Evolutionary conservation across 2,329 filamentous ascomycete species (phyloP).

Genomic region (Aspergillus terreus): DNA sequence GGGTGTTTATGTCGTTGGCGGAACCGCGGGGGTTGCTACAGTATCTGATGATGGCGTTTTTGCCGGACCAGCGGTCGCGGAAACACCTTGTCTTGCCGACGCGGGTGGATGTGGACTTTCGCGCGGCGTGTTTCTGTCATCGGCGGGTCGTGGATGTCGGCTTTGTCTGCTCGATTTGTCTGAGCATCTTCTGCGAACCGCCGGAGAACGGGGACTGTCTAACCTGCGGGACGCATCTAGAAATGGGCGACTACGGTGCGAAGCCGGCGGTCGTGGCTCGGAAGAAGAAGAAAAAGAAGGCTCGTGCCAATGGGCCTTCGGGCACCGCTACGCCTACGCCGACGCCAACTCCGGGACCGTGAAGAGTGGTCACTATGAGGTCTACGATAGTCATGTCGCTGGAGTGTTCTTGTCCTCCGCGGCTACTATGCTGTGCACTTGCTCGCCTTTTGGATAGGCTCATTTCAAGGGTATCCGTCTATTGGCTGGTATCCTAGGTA

Average conservation of each 20-base stretch:
- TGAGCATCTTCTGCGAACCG: conserved; percentile 83
- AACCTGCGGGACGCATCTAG: conserved; percentile 75
- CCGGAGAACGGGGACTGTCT: conserved; percentile 66
- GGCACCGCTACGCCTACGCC: conserved; percentile 61
- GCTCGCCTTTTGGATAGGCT: too few species aligned
- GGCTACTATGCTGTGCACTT: too few species aligned
- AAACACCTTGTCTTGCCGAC: conserved; percentile 71
- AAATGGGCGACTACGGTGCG: conserved; percentile 70
- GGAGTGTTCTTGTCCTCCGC: too few species aligned
- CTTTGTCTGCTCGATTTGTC: conserved; percentile 92
- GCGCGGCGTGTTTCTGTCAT: conserved; percentile 98
- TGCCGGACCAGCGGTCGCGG: conserved; percentile 66
- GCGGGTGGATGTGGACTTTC: conserved; percentile 86
- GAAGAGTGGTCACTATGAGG: conserved; percentile 7
- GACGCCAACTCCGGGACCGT: conserved; percentile 40
- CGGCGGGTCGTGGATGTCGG: conserved; percentile 84
- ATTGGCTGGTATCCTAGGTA: conserved; percentile 9
- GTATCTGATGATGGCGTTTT: conserved; percentile 90
- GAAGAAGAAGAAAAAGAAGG: conserved; percentile 75
- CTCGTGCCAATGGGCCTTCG: conserved; percentile 41
- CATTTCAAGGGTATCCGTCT: conserved; percentile 1
- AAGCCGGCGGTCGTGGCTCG: conserved; percentile 71
- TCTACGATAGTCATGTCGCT: not conserved
- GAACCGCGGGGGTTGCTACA: conserved; percentile 72
- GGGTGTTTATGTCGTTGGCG: conserved; percentile 64